These are phyloP conservation scores for Yarrowia sp. DNA, from an alignment of 805 yeast genomes.

Conservation along the genomic window DNA sequence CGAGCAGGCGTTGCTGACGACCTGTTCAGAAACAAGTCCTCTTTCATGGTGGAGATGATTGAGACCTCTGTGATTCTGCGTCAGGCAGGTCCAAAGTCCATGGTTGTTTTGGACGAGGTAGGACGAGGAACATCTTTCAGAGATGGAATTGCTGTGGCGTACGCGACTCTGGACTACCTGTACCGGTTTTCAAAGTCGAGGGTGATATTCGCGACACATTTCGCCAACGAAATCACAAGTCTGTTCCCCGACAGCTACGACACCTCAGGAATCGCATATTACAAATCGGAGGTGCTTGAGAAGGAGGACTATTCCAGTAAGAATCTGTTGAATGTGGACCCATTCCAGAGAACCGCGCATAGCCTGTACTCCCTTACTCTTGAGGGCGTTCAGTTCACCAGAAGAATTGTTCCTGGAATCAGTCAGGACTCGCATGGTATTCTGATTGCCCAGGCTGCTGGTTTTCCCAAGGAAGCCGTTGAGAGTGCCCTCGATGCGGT, in stretches of 20 bases:
- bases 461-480: conserved; percentile 65
- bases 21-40: conserved; percentile 72
- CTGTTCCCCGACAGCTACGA: conserved; percentile 41
- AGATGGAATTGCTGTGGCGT: conserved; percentile 86
- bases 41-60: conserved; percentile 90
- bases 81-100: conserved; percentile 62
- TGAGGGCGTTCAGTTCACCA: conserved; percentile 43
- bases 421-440: conserved; percentile 73
- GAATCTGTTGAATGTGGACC: conserved; percentile 8
- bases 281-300: conserved; percentile 33
- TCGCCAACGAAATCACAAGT: conserved; percentile 53
- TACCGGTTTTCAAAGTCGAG: conserved; percentile 57
- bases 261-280: conserved; percentile 33
- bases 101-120: conserved; percentile 81
- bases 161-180: conserved; percentile 63
- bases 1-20: conserved; percentile 81
- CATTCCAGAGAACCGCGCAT: conserved; percentile 28
- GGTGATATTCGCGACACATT: conserved; percentile 88
- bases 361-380: background rate
- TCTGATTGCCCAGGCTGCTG: conserved; percentile 73
- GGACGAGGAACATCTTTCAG: conserved; percentile 85
- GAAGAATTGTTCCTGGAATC: conserved; percentile 62
- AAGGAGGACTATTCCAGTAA: conserved; percentile 15
- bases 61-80: conserved; percentile 72
- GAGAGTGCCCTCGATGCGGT: conserved; percentile 48